Evolutionary conservation across 345 rosid genomes (phyloP).

Genomic region (Populus pruinosa): DNA sequence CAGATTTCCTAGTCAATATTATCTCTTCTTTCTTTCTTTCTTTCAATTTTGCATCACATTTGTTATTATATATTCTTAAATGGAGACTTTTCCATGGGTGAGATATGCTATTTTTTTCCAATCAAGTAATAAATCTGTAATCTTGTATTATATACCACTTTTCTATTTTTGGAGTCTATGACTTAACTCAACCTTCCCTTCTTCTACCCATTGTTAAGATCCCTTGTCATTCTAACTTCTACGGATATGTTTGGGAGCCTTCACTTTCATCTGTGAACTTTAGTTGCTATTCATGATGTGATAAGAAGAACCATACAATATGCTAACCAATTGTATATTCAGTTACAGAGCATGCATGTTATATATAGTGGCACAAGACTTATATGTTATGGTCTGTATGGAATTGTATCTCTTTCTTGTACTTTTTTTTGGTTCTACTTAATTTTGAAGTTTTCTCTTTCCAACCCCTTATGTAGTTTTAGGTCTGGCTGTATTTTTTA

Average conservation of each 20-base stretch:
- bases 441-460: neutral
- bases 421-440: neutral
- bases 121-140: neutral
- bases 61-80: neutral
- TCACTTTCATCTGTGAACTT: neutral
- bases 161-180: neutral
- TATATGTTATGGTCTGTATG: neutral
- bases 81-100: neutral
- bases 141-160: neutral
- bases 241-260: neutral
- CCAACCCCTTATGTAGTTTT: neutral
- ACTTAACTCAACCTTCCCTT: neutral
- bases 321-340: neutral
- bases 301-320: neutral
- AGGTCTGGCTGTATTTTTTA: neutral
- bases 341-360: neutral
- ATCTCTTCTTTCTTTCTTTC: neutral
- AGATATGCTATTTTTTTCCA: neutral
- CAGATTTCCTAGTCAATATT: neutral
- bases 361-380: neutral
- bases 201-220: neutral
- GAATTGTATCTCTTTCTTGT: neutral
- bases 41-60: neutral
- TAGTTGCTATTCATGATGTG: neutral
- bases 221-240: neutral